These are phyloP conservation scores for Schwanniomyces etchellsii DNA, from an alignment of 1,139 yeast genomes.

Conservation along the genomic window DNA sequence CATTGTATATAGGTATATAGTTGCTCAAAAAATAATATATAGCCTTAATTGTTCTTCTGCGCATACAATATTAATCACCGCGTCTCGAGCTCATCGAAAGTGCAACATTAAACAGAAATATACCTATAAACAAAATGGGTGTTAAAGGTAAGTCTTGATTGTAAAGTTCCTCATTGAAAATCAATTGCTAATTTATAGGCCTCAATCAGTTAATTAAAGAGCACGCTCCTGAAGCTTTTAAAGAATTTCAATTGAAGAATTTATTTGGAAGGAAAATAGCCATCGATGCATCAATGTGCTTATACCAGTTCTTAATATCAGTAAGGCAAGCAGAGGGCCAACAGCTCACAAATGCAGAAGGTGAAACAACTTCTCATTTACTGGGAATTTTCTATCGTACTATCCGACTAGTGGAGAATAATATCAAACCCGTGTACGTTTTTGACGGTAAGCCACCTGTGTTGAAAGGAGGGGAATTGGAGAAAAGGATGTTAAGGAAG, in stretches of 20 bases:
- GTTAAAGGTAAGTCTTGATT: conserved; percentile 49
- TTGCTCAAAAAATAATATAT: too few relatives aligned
- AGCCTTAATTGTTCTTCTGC: too few relatives aligned
- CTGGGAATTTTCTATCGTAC: conserved; percentile 97
- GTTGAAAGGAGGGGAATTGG: conserved; percentile 87
- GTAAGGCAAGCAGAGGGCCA: conserved; percentile 97
- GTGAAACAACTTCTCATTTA: conserved; percentile 91
- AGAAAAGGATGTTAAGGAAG: conserved; percentile 72
- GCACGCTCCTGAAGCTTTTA: conserved; percentile 80
- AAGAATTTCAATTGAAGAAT: conserved; percentile 74
- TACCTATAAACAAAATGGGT: conserved; percentile 46
- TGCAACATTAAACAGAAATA: not conserved
- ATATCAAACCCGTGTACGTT: conserved; percentile 92
- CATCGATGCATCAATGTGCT: conserved; percentile 84
- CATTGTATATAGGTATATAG: not conserved
- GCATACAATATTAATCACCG: too few relatives aligned
- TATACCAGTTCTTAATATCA: conserved; percentile 90
- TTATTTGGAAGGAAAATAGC: conserved; percentile 94
- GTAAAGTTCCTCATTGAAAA: not conserved
- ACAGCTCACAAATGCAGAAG: conserved; percentile 79
- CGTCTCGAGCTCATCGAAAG: too few relatives aligned
- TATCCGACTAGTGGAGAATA: conserved; percentile 79
- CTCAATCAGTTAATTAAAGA: conserved; percentile 77
- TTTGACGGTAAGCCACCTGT: conserved; percentile 96
- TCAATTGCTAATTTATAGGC: conserved; percentile 29